phyloP scores from a whole-genome alignment of 176 grass and related monocot species.

The Ensete ventricosum region DNA sequence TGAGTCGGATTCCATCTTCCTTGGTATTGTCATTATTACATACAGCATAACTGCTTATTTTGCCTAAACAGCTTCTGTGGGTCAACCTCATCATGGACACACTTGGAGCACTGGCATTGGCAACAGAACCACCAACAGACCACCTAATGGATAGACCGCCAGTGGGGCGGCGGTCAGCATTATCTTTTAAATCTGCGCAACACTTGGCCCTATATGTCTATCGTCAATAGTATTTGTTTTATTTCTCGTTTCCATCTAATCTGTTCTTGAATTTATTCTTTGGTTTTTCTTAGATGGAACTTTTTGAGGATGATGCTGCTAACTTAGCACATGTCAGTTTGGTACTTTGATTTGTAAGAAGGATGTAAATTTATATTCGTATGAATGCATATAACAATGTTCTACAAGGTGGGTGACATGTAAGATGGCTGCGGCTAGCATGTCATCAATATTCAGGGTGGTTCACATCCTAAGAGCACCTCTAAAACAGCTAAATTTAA shows the following conservation, averaged over 20 bases:
- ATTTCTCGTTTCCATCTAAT: background rate
- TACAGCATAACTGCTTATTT: background rate
- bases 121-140: constrained; percentile 74
- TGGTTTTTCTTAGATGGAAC: constrained; percentile 12
- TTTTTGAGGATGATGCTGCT: background rate
- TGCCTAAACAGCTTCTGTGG: constrained; percentile 61
- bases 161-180: constrained; percentile 64
- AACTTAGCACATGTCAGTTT: background rate
- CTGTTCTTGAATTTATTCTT: constrained; percentile 1
- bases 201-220: background rate
- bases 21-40: background rate
- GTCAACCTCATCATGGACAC: constrained; percentile 98
- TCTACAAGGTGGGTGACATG: background rate
- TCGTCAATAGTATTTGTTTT: background rate
- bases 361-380: background rate
- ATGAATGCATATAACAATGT: background rate
- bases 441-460: background rate
- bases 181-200: background rate
- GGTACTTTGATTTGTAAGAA: background rate
- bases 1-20: background rate
- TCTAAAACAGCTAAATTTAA: background rate
- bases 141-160: constrained; percentile 75
- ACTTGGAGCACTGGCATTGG: constrained; percentile 89
- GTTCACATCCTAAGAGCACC: background rate
- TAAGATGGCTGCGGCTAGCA: background rate